These are phyloP conservation scores for Cubamyces lactineus DNA, from an alignment of 768 basidiomycete species.

Conservation along the genomic window DNA sequence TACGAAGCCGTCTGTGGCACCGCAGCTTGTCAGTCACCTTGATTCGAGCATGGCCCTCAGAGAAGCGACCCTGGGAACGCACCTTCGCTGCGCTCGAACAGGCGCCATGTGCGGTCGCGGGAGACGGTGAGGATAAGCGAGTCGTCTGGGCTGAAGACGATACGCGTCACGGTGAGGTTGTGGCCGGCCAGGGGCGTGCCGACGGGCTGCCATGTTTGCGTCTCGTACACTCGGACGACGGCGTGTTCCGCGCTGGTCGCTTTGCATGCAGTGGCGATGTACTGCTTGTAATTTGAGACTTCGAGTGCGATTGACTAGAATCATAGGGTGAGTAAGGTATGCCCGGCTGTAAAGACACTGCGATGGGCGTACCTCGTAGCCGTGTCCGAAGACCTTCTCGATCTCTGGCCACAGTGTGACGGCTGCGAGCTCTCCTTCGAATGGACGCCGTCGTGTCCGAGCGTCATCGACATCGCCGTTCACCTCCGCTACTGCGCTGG, in stretches of 20 bases:
- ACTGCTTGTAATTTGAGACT: slow-evolving; percentile 64
- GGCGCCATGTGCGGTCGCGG: slow-evolving; percentile 88
- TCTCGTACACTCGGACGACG: slow-evolving; percentile 80
- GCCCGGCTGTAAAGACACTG: too few relatives aligned
- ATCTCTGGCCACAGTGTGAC: slow-evolving; percentile 95
- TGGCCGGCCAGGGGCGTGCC: slow-evolving; percentile 83
- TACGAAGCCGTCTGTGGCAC: slow-evolving; percentile 49
- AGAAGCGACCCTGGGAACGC: neutral
- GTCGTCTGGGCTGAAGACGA: slow-evolving; percentile 90
- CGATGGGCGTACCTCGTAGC: slow-evolving; percentile 81
- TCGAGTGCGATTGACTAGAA: slow-evolving; percentile 78
- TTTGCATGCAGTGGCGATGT: slow-evolving; percentile 91
- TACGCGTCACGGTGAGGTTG: slow-evolving; percentile 84
- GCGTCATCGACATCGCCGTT: slow-evolving; percentile 19
- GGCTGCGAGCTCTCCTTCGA: slow-evolving; percentile 88
- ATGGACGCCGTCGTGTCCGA: slow-evolving; percentile 49
- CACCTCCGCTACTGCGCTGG: slow-evolving; percentile 15
- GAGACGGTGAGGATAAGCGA: slow-evolving; percentile 80
- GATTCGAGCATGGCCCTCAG: neutral
- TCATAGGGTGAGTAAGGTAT: neutral
- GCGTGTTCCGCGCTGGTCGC: slow-evolving; percentile 89
- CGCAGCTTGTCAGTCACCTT: neutral
- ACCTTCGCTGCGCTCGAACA: slow-evolving; percentile 54
- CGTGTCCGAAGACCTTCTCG: slow-evolving; percentile 97
- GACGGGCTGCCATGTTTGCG: slow-evolving; percentile 67